A percentile compares a stretch with the other conserved stretches of the same genome.
Evolutionary conservation across 2,329 filamentous ascomycete genomes (phyloP).

Genomic region (Fusarium xyrophilum): DNA sequence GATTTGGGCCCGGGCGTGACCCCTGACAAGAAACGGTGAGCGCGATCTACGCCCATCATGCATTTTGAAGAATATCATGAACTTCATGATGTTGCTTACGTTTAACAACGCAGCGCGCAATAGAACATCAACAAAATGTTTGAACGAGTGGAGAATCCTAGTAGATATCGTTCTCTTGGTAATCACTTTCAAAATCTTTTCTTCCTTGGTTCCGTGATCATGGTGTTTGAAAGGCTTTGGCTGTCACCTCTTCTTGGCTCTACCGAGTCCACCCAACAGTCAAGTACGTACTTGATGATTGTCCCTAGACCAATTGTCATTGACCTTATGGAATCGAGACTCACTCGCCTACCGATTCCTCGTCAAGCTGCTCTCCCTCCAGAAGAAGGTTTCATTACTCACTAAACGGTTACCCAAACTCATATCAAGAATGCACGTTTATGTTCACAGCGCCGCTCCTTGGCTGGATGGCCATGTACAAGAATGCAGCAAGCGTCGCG

Average conservation of each 20-base stretch:
- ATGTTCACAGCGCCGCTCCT: constrained; percentile 30
- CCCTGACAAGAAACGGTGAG: constrained; percentile 27
- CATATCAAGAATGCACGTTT: constrained; percentile 29
- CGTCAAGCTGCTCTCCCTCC: constrained; percentile 30
- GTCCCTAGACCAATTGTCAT: neutral
- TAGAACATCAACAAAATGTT: constrained; percentile 8
- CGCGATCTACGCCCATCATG: constrained; percentile 24
- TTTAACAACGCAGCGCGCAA: constrained; percentile 21
- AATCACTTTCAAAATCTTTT: neutral
- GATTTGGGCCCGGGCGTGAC: neutral
- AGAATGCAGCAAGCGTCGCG: constrained; percentile 43
- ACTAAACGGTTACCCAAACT: neutral
- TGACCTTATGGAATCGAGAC: constrained; percentile 19
- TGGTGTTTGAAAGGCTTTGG: constrained; percentile 2
- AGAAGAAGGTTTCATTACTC: constrained; percentile 17
- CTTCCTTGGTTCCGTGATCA: no score
- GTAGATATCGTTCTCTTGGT: constrained; percentile 27
- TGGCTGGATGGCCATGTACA: constrained; percentile 47
- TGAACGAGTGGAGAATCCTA: constrained; percentile 8
- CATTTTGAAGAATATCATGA: constrained; percentile 35
- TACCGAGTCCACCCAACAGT: neutral
- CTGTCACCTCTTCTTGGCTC: neutral
- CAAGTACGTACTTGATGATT: constrained; percentile 8
- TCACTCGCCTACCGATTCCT: neutral
- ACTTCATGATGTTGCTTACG: constrained; percentile 29